phyloP scores from a whole-genome alignment of 176 grass and related monocot genomes.

The Chloris gayana region DNA sequence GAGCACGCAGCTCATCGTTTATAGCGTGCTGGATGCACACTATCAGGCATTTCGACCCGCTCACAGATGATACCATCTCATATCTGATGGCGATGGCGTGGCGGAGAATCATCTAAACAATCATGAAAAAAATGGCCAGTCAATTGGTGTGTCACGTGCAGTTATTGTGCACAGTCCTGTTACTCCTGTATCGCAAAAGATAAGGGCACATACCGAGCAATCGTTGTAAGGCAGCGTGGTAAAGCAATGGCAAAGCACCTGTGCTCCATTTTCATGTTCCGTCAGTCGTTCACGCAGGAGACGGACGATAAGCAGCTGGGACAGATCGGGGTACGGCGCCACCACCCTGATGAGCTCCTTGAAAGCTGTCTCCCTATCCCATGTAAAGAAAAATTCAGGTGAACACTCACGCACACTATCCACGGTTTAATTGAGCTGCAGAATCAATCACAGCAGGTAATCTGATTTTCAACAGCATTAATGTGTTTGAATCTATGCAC shows the following conservation, averaged over 20 bases:
- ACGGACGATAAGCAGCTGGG: background rate
- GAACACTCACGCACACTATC: background rate
- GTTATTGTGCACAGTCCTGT: background rate
- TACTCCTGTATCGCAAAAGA: background rate
- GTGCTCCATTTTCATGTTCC: background rate
- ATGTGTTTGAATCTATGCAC: background rate
- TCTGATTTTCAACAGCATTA: background rate
- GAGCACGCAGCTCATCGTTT: background rate
- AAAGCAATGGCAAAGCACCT: constrained; percentile 28
- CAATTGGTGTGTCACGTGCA: background rate
- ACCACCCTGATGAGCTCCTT: background rate
- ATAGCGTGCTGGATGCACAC: constrained; percentile 17
- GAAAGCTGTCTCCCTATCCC: background rate
- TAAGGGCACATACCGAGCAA: background rate
- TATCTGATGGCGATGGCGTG: background rate
- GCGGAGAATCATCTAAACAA: constrained; percentile 3
- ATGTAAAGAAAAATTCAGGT: background rate
- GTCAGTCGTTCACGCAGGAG: constrained; percentile 9
- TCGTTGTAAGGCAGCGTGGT: background rate
- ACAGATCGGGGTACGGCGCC: background rate
- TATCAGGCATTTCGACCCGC: constrained; percentile 18
- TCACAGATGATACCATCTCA: background rate
- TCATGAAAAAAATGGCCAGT: background rate
- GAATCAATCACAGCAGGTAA: background rate
- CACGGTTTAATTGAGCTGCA: background rate